Evolutionary conservation across 331 rosid genomes (phyloP).

Genomic region (Phaseolus coccineus): DNA sequence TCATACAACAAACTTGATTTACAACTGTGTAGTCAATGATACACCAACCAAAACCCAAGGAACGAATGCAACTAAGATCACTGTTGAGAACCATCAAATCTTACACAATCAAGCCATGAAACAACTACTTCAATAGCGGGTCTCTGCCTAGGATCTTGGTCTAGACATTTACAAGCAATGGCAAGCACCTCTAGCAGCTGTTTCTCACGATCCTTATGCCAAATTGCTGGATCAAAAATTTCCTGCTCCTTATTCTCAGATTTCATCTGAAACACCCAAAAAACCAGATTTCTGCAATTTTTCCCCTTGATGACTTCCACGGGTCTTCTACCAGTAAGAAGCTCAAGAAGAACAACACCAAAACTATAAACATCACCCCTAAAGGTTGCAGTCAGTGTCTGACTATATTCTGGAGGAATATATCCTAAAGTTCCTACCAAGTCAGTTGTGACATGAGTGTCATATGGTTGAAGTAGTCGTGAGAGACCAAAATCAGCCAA

Average conservation of each 20-base stretch:
- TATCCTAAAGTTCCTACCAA: constrained; percentile 83
- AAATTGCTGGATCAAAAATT: constrained; percentile 62
- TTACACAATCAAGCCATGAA: constrained; percentile 66
- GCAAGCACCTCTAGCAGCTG: constrained; percentile 61
- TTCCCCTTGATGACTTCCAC: constrained; percentile 76
- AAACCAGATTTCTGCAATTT: constrained; percentile 69
- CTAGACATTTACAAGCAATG: constrained; percentile 70
- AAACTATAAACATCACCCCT: constrained; percentile 83
- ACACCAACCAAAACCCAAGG: constrained; percentile 44
- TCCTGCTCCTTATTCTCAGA: constrained; percentile 63
- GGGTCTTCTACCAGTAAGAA: constrained; percentile 75
- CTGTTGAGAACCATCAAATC: constrained; percentile 51
- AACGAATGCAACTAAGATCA: constrained; percentile 43
- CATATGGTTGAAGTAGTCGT: constrained; percentile 68
- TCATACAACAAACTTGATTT: constrained; percentile 52
- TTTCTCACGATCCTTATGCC: constrained; percentile 62
- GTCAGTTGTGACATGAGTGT: constrained; percentile 78
- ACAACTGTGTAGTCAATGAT: constrained; percentile 50
- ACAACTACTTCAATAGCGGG: constrained; percentile 71
- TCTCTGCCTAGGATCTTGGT: constrained; percentile 70
- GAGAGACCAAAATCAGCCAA: constrained; percentile 85
- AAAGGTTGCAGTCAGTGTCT: constrained; percentile 71
- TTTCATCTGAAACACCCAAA: constrained; percentile 78
- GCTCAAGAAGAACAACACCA: constrained; percentile 80
- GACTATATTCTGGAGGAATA: constrained; percentile 83